Evolutionary conservation across 129 eudicot species (phyloP), one percentile per base, ranked within the genome.

Genomic region (Solidago caesia): DNA sequence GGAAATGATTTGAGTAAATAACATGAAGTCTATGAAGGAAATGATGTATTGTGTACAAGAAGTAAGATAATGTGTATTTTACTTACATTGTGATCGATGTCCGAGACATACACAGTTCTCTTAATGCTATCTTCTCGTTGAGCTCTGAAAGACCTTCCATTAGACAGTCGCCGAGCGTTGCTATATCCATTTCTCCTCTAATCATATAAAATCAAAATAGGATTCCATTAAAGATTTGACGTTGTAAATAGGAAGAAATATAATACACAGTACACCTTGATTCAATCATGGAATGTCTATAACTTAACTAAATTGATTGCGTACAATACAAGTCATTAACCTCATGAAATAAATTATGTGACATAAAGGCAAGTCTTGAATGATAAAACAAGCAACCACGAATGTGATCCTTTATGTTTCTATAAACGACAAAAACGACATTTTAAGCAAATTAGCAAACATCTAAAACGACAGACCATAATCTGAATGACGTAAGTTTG

Each of bases 91-190:
- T 91, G 97, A 76, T 91, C 96, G 4, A 91, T 85, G 61, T 91
- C 97, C 33, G 97, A 88, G 48, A 91, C 97, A 81, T 91, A 91
- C 60, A 91, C 97, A 25, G 97, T 91, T 78, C 97, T 86, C 79
- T 91, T 89, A 70, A 93, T 87, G 77, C 97, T 93, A 79, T 90
- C 98, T 86, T 93, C 98, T 79, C 96, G 76, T 83, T 93, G 98
- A 83, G 97, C 97, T 82, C 91, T 86, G 56, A 74, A 83, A 59
- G 95, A 74, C 79, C 85, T 83, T 39, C 88, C 92, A 68, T 80
- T 83, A 73, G 84, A 77, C 81, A 91, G 67, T 66, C 83, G 86
- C 72, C 85, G 84, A 10, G 91, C 80, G 60, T 88, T 90, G 75
- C 77, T 85, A 51, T 81, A 83, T 84, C 75, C 83, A 67, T 72